These are phyloP conservation scores for Venturia asperata DNA, from an alignment of 2,329 filamentous ascomycete species.

Conservation along the genomic window DNA sequence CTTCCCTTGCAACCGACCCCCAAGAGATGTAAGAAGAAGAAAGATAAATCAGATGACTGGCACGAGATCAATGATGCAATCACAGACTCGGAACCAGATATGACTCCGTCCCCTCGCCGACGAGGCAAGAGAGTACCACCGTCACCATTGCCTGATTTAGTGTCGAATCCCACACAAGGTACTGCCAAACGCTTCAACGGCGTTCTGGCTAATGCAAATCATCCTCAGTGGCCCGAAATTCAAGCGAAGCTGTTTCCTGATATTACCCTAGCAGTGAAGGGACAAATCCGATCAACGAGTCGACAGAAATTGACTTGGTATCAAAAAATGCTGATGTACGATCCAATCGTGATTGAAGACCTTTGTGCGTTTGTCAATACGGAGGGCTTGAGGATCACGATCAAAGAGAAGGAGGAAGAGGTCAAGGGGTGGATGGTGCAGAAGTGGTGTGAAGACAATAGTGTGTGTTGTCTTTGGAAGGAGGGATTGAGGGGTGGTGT, in stretches of 20 bases:
- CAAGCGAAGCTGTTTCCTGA: slow-evolving; percentile 36
- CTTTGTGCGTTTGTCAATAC: slow-evolving; percentile 72
- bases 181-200: slow-evolving; percentile 10
- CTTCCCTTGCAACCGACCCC: not conserved
- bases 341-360: slow-evolving; percentile 83
- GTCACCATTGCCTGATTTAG: slow-evolving; percentile 8
- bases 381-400: slow-evolving; percentile 38
- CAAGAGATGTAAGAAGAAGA: not conserved
- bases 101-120: slow-evolving; percentile 32
- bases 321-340: slow-evolving; percentile 90
- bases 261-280: slow-evolving; percentile 44
- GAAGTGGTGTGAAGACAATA: slow-evolving; percentile 82
- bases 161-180: not conserved
- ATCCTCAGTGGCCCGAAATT: slow-evolving; percentile 30
- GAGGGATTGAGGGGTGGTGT: slow-evolving; percentile 19
- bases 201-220: slow-evolving; percentile 10
- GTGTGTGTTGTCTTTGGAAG: slow-evolving; percentile 75
- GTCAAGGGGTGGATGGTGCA: slow-evolving; percentile 57
- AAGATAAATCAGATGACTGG: not conserved
- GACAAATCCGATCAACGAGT: slow-evolving; percentile 34
- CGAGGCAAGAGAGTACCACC: slow-evolving; percentile 20
- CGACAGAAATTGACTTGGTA: slow-evolving; percentile 60
- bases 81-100: slow-evolving; percentile 34
- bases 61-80: slow-evolving; percentile 29
- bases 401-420: slow-evolving; percentile 29